Percentiles rank a stretch among this genome's conserved stretches.
phyloP scores from a whole-genome alignment of 179 eudicot genomes.

The Sideroxylon spinosum region DNA sequence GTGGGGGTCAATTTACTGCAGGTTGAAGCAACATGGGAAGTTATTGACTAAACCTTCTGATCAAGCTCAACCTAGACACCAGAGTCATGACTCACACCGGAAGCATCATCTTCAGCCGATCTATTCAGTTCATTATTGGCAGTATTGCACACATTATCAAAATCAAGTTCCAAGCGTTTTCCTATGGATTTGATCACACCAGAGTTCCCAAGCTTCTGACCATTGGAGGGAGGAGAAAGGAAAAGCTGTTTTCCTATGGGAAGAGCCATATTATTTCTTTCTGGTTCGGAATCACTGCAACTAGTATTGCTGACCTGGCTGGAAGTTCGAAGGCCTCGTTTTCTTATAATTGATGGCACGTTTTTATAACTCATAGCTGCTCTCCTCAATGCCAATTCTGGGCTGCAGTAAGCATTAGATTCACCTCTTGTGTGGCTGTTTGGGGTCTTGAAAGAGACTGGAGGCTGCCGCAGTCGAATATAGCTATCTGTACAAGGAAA shows the following conservation, averaged over 20 bases:
- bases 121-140: neutral
- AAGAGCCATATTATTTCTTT: conserved; percentile 1
- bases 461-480: conserved; percentile 14
- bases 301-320: neutral
- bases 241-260: neutral
- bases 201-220: conserved; percentile 20
- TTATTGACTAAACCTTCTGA: neutral
- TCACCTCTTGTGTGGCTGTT: neutral
- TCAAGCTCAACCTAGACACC: neutral
- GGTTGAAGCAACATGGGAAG: neutral
- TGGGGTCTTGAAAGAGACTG: conserved; percentile 29
- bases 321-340: conserved; percentile 24
- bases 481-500: conserved; percentile 21
- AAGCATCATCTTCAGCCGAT: conserved; percentile 15
- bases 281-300: conserved; percentile 6
- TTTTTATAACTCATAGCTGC: conserved; percentile 46
- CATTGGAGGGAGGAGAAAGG: conserved; percentile 15
- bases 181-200: conserved; percentile 25
- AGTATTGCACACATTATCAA: conserved; percentile 20
- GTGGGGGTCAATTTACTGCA: neutral
- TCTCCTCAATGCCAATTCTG: conserved; percentile 45
- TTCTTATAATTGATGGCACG: conserved; percentile 57
- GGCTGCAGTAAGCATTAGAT: conserved; percentile 24
- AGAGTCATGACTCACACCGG: neutral
- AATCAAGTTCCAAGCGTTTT: conserved; percentile 36